Evolutionary conservation across 208 protist genomes (phyloP), one percentile per base, ranked within the genome.

Genomic region (Wallacemonas collosoma): DNA sequence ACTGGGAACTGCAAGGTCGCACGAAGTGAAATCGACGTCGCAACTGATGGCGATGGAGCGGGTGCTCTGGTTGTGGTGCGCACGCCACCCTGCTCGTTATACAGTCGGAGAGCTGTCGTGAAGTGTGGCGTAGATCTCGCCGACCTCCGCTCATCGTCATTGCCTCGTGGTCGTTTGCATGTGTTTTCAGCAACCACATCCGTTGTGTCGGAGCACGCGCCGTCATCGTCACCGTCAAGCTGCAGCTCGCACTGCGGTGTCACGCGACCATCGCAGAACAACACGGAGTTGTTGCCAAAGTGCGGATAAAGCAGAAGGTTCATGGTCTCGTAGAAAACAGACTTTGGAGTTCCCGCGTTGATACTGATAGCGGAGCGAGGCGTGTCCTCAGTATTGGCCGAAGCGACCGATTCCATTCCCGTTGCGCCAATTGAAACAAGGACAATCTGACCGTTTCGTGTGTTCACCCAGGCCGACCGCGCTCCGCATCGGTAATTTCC

Each of bases 301-400:
- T 87, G 77, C 0, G 87, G 83, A 64, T 81, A 89, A 12, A 81
- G 57, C 1, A 91, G 39, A 36, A 80, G 61, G 2, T 77, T 64
- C 11, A 75, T n/a, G 7, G 75, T 9, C 14, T 81, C 64, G 50
- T 75, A 74, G 14, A 83, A 36, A 15, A 75, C 61, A 0, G 88
- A 6, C 35, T 82, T 87, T 8, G 83, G 81, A 14, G 76, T 44
- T 6, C 75, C 56, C 4, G 86, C 40, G 76, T 72, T 76, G 48
- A 79, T 77, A 14, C 70, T 86, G 6, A 54, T 67, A 2, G 71
- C 56, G 5, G 78, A 76, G 7, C 81, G 75, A 17, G 56, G 47
- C 2, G 50, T 56, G 56, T 91, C 83, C 0, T 66, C 62, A 2
- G 76, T 79, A 51, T 73, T 50, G 26, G 79, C 45, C 1, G 38